These are phyloP conservation scores for Thielaviopsis euricoi DNA, from an alignment of 2,329 filamentous ascomycete genomes.

Conservation along the genomic window DNA sequence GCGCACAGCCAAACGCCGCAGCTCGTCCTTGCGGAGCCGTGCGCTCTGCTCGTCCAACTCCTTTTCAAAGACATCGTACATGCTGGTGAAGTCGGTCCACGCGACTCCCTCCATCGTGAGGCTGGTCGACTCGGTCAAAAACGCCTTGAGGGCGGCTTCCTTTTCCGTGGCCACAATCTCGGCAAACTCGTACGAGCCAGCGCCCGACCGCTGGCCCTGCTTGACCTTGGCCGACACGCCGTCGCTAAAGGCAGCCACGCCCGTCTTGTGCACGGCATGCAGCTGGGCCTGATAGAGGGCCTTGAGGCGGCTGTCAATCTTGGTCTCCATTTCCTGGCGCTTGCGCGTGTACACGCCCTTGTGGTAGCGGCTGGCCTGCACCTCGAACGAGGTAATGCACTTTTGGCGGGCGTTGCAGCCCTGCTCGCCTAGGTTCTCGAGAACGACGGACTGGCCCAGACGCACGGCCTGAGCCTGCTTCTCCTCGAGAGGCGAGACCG, in stretches of 20 bases:
- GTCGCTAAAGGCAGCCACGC: conserved; percentile 70
- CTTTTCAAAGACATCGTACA: conserved; percentile 67
- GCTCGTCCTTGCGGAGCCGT: conserved; percentile 81
- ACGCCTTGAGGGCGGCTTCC: conserved; percentile 54
- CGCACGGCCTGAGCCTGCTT: conserved; percentile 60
- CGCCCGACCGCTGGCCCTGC: conserved; percentile 74
- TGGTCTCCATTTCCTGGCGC: conserved; percentile 64
- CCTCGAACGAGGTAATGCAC: conserved; percentile 71
- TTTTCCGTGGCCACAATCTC: conserved; percentile 81
- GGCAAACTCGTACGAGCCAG: conserved; percentile 76
- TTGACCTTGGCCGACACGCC: conserved; percentile 80
- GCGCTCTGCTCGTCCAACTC: conserved; percentile 80
- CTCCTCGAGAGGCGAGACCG: conserved; percentile 72
- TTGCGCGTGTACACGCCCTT: conserved; percentile 88
- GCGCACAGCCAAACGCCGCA: conserved; percentile 77
- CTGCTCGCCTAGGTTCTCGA: conserved; percentile 56
- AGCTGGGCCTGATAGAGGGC: conserved; percentile 79
- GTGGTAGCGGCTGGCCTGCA: conserved; percentile 84
- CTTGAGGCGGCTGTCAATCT: conserved; percentile 80
- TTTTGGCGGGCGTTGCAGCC: conserved; percentile 58
- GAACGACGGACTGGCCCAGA: conserved; percentile 54
- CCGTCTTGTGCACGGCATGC: conserved; percentile 72
- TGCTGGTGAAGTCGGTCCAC: conserved; percentile 78
- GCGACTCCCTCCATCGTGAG: conserved; percentile 61
- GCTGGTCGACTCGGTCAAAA: conserved; percentile 57